Evolutionary conservation across 306 rosid genomes (phyloP), one percentile per base, ranked within the genome.

Genomic region (Oxytropis ochrocephala): DNA sequence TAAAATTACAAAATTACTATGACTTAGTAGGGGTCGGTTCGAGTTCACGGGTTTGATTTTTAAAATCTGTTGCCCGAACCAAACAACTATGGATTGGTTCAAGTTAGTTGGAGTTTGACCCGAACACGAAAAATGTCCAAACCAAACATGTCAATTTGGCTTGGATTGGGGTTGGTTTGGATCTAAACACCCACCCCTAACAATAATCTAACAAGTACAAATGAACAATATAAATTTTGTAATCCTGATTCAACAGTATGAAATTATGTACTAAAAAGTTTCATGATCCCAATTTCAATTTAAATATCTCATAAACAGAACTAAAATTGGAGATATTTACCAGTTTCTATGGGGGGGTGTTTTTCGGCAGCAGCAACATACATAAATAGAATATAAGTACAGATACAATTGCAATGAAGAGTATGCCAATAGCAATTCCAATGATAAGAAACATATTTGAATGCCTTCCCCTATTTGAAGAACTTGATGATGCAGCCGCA

Each of bases 391-490:
- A 80, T 67, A 84, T 18, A 41, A 91, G 78, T 69, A 87, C 72
- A 75, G 69, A 80, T 64, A 85, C 62, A 60, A 89, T 73, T 79
- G 86, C 86, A 75, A 87, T 56, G 78, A 95, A 81, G 79, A 95
- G 84, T 70, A 91, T 14, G 29, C 88, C 91, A 18, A 84, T 84
- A 53, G 89, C 88, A 69, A 95, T 80, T 58, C 92, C 91, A 75
- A 95, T 67, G 76, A 91, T 67, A 77, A 77, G 87, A 71, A 66
- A 78, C 83, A 89, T 79, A 62, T 83, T 87, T 19, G 92, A 87
- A 84, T 73, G 97, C 38, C 69, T 79, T 74, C 73, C 89, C 52
- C 78, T 73, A 64, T 53, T 71, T 65, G 95, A 76, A 79, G 83
- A 55, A 81, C 60, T 75, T 5, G 21, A 30, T 36, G 90, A 54